Evolutionary conservation across 345 rosid genomes (phyloP).

Genomic region (Hibiscus syriacus): DNA sequence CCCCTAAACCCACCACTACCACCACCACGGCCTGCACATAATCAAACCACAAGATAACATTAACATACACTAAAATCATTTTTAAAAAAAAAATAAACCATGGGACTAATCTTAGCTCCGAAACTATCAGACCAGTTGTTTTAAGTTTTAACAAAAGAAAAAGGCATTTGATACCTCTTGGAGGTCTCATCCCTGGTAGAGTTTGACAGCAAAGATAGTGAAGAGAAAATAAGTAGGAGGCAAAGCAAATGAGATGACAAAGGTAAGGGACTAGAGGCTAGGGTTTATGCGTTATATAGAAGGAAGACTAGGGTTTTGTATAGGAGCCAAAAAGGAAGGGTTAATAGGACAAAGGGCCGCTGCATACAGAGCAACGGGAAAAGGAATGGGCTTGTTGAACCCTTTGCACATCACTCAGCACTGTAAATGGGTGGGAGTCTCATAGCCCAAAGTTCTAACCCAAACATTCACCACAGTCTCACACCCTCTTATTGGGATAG

Average conservation of each 20-base stretch:
- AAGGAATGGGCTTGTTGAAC: neutral
- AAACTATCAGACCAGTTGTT: too few species aligned
- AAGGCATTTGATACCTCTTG: conserved; percentile 23
- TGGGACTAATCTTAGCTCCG: too few species aligned
- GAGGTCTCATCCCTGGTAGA: conserved; percentile 29
- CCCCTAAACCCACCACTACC: conserved; percentile 32
- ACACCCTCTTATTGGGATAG: too few species aligned
- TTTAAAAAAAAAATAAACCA: neutral
- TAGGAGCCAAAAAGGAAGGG: neutral
- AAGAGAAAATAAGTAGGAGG: neutral
- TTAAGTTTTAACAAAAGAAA: neutral
- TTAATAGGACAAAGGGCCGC: neutral
- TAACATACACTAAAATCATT: neutral
- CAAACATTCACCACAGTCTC: too few species aligned
- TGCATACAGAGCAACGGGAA: neutral
- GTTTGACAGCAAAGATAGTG: neutral
- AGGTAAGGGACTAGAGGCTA: too few species aligned
- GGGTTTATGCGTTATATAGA: neutral
- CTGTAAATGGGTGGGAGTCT: too few species aligned
- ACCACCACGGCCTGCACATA: conserved; percentile 39
- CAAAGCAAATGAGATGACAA: neutral
- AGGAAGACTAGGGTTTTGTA: neutral
- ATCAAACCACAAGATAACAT: neutral
- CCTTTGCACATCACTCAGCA: too few species aligned
- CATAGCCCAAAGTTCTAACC: too few species aligned